Evolutionary conservation across 1,284 basidiomycete species (phyloP), one percentile per base, ranked within the genome.

Genomic region (Ceratobasidium sp.): DNA sequence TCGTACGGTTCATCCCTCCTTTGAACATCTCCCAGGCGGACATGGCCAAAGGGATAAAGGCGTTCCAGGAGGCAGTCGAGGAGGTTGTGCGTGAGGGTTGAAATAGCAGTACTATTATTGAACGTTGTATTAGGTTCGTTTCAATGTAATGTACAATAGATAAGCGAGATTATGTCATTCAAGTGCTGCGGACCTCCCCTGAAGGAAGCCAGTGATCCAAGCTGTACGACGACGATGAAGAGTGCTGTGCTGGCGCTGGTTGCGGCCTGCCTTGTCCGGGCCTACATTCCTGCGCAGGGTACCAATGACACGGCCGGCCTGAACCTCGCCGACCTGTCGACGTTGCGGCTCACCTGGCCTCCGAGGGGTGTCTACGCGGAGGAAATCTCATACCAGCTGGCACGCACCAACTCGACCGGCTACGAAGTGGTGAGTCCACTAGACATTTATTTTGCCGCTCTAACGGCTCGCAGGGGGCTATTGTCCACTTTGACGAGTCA

Each of bases 401-500:
- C 81, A 2, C 84, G 85, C 43, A 77, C 79, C 55, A 78, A 79
- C 31, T 86, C 81, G 71, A 76, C 73, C 22, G 85, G 79, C 88
- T 89, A 71, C 65, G 80, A 71, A 53, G 22, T 64, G 55, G 58
- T 64, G 34, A 29, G 40, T 8, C 29, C 45, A 5, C n/a, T 45
- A 52, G 31, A 27, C 35, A 43, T 27, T 49, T 38, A 29, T n/a
- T 25, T 17, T 53, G 32, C 54, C 52, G 34, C 17, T 67, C 17
- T 40, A 29, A 2, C 10, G 20, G 45, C 54, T 45, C 69, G 32
- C 45, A 91, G 85, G 92, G 92, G 25, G 88, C 87, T 13, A 77
- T 94, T 34, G 87, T 93, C 20, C 90, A 91, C 77, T 94, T 94
- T 75, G 85, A 88, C 0, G 92, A 93, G 74, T 79, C 81, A 40